Base-by-base conservation (phyloP, 169 alveolate species). In the Eimeria necatrix region DNA sequence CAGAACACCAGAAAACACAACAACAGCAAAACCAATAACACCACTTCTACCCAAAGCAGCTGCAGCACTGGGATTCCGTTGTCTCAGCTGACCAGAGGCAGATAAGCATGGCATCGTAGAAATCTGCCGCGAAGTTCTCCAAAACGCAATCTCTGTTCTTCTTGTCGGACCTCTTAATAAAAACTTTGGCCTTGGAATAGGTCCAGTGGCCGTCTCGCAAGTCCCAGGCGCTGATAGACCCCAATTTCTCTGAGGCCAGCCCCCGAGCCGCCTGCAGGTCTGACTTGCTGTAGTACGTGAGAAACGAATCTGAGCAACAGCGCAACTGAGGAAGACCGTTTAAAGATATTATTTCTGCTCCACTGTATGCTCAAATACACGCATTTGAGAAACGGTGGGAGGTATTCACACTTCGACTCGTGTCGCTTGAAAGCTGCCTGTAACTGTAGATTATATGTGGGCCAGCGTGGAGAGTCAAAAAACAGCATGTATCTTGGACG, bases 131-230 rank as follows among this genome's bases (percentile, higher is more conserved):
- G 93, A 86, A 86, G 51, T 71, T 71, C 83, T 86, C 84, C 7
- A 86, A 46, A 48, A 86, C 56, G 68, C 93, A 86, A 9, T 86
- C 93, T 6, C 68, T 60, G 68, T 61, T 68, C 32, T 64, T 26
- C 48, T 61, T 60, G 22, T 61, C 93, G 10, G 93, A 61, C 22
- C 93, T 73, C 70, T 49, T 22, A 8, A 86, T 48, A 64, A 86
- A 86, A 60, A 86, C 60, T 53, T 86, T 86, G 26, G 73, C 51
- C 83, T 86, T 86, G 18, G 93, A 56, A 56, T 86, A 86, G 24
- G 51, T 86, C 93, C 93, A 86, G 83, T 86, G 74, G 46, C 93
- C 93, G 41, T 86, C 93, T n/a, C 80, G 64, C 84, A 86, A n/a
- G 51, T 86, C 93, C 93, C 93, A 86, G 51, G 93, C 93, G 16